Evolutionary conservation across 2,329 filamentous ascomycete genomes (phyloP), one percentile per base, ranked within the genome.

Genomic region (Fusarium pseudograminearum): DNA sequence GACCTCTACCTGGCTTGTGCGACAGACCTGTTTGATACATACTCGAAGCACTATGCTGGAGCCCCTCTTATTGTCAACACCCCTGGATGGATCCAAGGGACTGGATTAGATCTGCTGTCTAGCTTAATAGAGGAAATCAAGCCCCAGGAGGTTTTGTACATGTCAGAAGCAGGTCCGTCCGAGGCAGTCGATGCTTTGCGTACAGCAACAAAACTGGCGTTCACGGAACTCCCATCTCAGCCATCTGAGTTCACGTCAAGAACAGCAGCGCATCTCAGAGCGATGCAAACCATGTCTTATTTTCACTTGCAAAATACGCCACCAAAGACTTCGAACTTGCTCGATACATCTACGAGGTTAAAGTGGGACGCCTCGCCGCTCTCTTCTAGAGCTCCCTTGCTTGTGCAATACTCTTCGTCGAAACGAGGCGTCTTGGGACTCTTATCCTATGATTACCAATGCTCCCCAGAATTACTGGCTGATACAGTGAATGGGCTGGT

Each of bases 241-340:
- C 78, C 84, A 11, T 83, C 83, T n/a, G 85, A 88, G 41, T 82
- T 83, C 41, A 83, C 83, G 2, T 81, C 85, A 5, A 83, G 90
- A 38, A 91, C 89, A 12, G 85, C 91, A 0, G 84, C 87, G 1
- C 89, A 94, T 65, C 78, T 93, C 4, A 83, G 91, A 52, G 85
- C 86, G 8, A 93, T 95, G 90, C 91, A 94, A 71, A 88, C 85
- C n/a, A 90, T 93, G 84, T 90, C 91, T 0, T 95, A 94, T 72
- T 93, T 95, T 73, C 93, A 95, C 75, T 36, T 71, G 14, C 62
- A 74, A 36, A 56, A 65, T 9, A 18, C 45, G 30, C 48, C 6
- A 69, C 82, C 12, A 63, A 40, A 56, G 30, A 47, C 52, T 3
- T 69, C 42, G 33, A 64, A 68, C 55, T 34, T 55, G 5, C 26